Percentiles rank a stretch among this genome's conserved stretches.
Evolutionary conservation across 768 basidiomycete species (phyloP).

Genomic region (Guyanaporus albipodus): DNA sequence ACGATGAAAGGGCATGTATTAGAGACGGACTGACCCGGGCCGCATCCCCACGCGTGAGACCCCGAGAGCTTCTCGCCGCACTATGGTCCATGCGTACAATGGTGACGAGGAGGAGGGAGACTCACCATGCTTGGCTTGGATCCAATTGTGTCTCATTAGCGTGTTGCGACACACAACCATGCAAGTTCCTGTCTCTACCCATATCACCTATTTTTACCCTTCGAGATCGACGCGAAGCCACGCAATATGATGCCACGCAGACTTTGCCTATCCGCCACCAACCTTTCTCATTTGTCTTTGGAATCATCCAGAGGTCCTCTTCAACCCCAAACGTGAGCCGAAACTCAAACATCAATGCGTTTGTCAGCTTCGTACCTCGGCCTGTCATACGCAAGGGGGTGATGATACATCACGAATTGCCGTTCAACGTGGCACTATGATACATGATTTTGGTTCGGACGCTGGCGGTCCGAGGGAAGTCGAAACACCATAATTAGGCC

Average conservation of each 20-base stretch:
- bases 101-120: not conserved
- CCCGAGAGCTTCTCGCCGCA: conserved; percentile 27
- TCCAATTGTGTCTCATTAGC: too few species aligned
- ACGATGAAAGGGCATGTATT: not conserved
- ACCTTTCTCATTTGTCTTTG: not conserved
- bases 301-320: too few species aligned
- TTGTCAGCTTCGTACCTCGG: not conserved
- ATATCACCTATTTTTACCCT: not conserved
- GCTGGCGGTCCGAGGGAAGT: not conserved
- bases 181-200: not conserved
- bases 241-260: not conserved
- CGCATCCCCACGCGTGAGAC: not conserved
- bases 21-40: conserved; percentile 9
- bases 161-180: not conserved
- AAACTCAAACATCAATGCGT: not conserved
- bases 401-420: too few species aligned
- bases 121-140: too few species aligned
- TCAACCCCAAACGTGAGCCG: not conserved
- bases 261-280: not conserved
- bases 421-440: conserved; percentile 5
- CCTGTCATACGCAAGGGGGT: not conserved
- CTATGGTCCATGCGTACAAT: not conserved
- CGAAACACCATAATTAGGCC: conserved; percentile 1
- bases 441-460: not conserved
- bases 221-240: conserved; percentile 1